These are phyloP conservation scores for Lentinula boryana DNA, from an alignment of 768 basidiomycete genomes.

Conservation along the genomic window DNA sequence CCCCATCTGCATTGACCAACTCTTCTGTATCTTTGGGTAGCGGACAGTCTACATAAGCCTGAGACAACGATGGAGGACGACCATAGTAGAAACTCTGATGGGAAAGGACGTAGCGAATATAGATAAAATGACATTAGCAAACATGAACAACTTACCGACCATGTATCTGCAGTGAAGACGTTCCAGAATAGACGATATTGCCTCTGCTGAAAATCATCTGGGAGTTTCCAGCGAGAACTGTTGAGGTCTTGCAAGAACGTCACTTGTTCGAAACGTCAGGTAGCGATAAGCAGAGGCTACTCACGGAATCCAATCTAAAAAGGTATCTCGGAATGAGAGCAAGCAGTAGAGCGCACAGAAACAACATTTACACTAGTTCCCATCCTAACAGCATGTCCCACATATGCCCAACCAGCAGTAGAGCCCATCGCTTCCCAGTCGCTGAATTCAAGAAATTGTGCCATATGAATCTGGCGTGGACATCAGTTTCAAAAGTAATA, in stretches of 20 bases:
- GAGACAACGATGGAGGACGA: constrained; percentile 49
- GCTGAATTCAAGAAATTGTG: constrained; percentile 50
- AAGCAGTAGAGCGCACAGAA: not conserved
- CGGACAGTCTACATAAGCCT: constrained; percentile 49
- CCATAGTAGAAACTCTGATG: constrained; percentile 57
- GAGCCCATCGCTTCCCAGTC: constrained; percentile 42
- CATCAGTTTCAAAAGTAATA: not conserved
- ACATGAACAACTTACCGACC: constrained; percentile 35
- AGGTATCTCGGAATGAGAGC: not conserved
- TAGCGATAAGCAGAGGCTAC: constrained; percentile 11
- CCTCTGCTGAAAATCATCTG: constrained; percentile 33
- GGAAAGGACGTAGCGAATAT: not conserved
- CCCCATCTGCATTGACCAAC: constrained; percentile 23
- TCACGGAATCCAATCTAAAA: constrained; percentile 52
- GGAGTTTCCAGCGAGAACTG: constrained; percentile 54
- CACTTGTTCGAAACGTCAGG: too few species aligned
- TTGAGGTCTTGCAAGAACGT: constrained; percentile 42
- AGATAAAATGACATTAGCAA: not conserved
- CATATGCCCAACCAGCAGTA: constrained; percentile 47
- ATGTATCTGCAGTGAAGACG: constrained; percentile 57
- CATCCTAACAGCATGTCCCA: constrained; percentile 55
- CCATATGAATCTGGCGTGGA: constrained; percentile 28
- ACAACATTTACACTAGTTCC: constrained; percentile 48
- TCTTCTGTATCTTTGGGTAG: constrained; percentile 41
- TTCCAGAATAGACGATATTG: constrained; percentile 64